phyloP scores from a whole-genome alignment of 1,284 basidiomycete species.

The Microstroma glucosiphilum region DNA sequence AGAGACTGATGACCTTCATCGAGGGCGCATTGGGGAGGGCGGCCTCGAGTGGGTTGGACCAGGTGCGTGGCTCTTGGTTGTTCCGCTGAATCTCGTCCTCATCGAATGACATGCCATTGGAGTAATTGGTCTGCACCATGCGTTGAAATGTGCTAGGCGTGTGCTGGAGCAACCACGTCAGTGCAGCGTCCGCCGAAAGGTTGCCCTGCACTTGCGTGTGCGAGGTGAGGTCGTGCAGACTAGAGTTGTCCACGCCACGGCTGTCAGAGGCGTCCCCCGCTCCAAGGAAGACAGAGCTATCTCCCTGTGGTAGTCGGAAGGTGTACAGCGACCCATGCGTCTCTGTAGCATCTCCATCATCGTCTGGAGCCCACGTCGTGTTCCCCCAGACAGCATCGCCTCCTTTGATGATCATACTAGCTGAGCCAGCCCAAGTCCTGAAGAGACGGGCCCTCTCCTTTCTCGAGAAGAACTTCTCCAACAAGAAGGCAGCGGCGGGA shows the following conservation, averaged over 20 bases:
- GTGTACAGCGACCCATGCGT: conserved; percentile 70
- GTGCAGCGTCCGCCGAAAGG: conserved; percentile 70
- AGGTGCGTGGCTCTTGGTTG: conserved; percentile 54
- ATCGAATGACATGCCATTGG: conserved; percentile 82
- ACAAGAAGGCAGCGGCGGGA: conserved; percentile 69
- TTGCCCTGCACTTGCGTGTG: conserved; percentile 22
- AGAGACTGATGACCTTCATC: conserved; percentile 88
- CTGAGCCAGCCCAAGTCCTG: conserved; percentile 88
- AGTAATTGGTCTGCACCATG: conserved; percentile 87
- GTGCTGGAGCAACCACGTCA: conserved; percentile 74
- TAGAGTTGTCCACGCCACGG: conserved; percentile 9
- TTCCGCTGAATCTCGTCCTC: conserved; percentile 52
- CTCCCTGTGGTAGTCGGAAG: conserved; percentile 58
- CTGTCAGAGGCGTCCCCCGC: conserved; percentile 5
- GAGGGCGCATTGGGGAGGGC: conserved; percentile 72
- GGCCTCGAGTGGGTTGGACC: conserved; percentile 92
- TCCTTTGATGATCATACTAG: conserved; percentile 63
- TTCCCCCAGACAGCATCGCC: conserved; percentile 88
- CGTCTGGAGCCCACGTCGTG: conserved; percentile 47
- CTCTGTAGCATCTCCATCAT: conserved; percentile 22
- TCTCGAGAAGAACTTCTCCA: conserved; percentile 68
- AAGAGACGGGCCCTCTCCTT: conserved; percentile 85
- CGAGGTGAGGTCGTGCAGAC: conserved; percentile 8
- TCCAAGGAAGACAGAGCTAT: conserved; percentile 17
- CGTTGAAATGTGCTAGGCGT: conserved; percentile 72